Evolutionary conservation across 805 yeast genomes (phyloP), one percentile per base, ranked within the genome.

Genomic region (Suhomyces canberraensis): DNA sequence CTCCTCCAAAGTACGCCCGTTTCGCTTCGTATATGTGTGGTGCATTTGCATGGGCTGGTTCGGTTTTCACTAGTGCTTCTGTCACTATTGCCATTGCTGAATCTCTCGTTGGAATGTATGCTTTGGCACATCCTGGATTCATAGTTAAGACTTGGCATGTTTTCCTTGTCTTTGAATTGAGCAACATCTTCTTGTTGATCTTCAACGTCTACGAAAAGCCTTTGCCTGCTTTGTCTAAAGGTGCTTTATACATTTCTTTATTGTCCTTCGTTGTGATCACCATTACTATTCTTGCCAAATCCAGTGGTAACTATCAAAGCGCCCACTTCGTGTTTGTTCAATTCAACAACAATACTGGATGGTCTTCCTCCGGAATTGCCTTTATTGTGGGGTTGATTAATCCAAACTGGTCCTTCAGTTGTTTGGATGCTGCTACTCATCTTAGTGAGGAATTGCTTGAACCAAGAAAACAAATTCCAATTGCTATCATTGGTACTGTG

Each of bases 381-480:
- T 78, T 80, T 52, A 71, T 81, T 38, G 76, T 79, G n/a, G 87
- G 88, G n/a, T 58, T 81, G 32, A 73, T 81, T 46, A 80, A 80
- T 52, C 84, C 86, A 4, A 75, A 78, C 38, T 81, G 84, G 84
- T 75, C 81, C 8, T 80, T 79, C 61, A 70, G 79, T 18, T 80
- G 87, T 45, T 66, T 79, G 33, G 89, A 81, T 51, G 76, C 79
- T 39, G 85, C 86, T 2, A 78, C 86, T 3, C 88, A 81, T 49
- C 69, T 82, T 73, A 79, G 83, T 16, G 89, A 82, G 51, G 88
- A 81, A 51, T 71, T 71, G 25, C 61, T 70, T 25, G 64, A 71
- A 18, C 85, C 88, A 4, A 75, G 75, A 48, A 65, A 72, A 33
- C 69, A 75, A 43, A 77, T 79, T 37, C 86, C 87, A 15, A 69